phyloP scores from a whole-genome alignment of 1,284 basidiomycete species.

The Xerocomus nothofagi region DNA sequence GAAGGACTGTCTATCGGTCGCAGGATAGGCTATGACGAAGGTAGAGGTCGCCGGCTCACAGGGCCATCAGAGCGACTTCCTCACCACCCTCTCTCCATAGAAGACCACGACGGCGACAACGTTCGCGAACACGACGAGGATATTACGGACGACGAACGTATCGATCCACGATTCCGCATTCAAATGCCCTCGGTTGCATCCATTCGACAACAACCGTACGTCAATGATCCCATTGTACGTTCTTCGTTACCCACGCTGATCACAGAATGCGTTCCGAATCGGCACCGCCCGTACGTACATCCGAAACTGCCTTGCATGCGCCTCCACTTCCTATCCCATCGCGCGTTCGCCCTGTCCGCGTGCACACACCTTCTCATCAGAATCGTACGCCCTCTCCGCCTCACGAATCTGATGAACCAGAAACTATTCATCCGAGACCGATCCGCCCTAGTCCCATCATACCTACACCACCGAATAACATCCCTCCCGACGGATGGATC shows the following conservation, averaged over 20 bases:
- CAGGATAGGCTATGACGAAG: slow-evolving; percentile 35
- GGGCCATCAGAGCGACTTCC: slow-evolving; percentile 13
- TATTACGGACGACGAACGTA: slow-evolving; percentile 24
- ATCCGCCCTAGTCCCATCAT: slow-evolving; percentile 26
- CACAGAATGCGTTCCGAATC: slow-evolving; percentile 29
- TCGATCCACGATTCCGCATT: slow-evolving; percentile 16
- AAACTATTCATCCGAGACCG: slow-evolving; percentile 37
- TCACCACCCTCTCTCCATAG: slow-evolving; percentile 15
- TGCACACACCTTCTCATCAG: slow-evolving; percentile 23
- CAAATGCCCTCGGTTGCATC: slow-evolving; percentile 17
- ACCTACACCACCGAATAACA: slow-evolving; percentile 13
- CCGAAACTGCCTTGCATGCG: slow-evolving; percentile 29
- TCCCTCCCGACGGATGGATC: slow-evolving; percentile 42
- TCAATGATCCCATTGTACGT: slow-evolving; percentile 7
- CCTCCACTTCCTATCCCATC: slow-evolving; percentile 36
- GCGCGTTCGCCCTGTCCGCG: slow-evolving; percentile 24
- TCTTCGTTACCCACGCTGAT: slow-evolving; percentile 17
- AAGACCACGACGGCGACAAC: slow-evolving; percentile 13
- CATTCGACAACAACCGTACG: slow-evolving; percentile 26
- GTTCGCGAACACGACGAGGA: slow-evolving; percentile 11
- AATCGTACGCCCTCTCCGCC: slow-evolving; percentile 21
- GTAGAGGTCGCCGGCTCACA: slow-evolving; percentile 20
- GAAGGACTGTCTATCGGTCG: slow-evolving; percentile 42
- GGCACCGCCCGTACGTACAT: slow-evolving; percentile 28
- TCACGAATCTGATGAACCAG: slow-evolving; percentile 21